Percentiles rank a stretch among this genome's conserved stretches.
Conservation (phyloP, 1,139 yeast genomes). For the Saccharomyces hybrid region DNA sequence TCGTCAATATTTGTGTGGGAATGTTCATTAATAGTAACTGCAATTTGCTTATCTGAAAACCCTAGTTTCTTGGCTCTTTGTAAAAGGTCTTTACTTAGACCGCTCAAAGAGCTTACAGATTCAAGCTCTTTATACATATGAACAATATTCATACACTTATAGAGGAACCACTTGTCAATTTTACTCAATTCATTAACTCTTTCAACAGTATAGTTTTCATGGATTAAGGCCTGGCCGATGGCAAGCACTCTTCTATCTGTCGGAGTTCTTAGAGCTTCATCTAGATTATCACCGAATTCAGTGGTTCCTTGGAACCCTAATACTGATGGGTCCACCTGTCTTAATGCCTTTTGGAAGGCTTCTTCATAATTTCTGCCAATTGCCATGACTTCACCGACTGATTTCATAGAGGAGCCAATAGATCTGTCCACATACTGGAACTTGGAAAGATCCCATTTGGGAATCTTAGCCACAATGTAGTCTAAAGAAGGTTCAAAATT, state of each 20-base stretch:
- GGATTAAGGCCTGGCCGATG: constrained; percentile 89
- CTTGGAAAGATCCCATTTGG: constrained; percentile 95
- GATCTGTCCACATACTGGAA: constrained; percentile 91
- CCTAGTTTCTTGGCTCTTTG: constrained; percentile 85
- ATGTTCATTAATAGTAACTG: constrained; percentile 52
- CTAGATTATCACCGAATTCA: constrained; percentile 55
- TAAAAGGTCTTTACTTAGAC: constrained; percentile 61
- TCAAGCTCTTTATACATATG: constrained; percentile 79
- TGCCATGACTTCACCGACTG: constrained; percentile 99
- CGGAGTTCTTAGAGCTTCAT: constrained; percentile 75
- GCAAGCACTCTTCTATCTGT: constrained; percentile 98
- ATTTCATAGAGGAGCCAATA: constrained; percentile 94
- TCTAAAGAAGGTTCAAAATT: constrained; percentile 96
- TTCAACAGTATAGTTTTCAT: constrained; percentile 85
- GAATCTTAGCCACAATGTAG: constrained; percentile 93
- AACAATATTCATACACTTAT: constrained; percentile 86
- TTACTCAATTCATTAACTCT: constrained; percentile 82
- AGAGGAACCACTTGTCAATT: constrained; percentile 92
- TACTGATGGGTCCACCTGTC: constrained; percentile 96
- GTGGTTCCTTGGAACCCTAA: constrained; percentile 84
- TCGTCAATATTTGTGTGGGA: constrained; percentile 37
- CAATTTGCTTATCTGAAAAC: constrained; percentile 91
- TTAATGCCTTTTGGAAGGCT: constrained; percentile 93
- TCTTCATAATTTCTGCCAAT: constrained; percentile 97
- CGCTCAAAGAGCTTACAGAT: constrained; percentile 46